Evolutionary conservation across 352 stramenopile species (phyloP), one percentile per base, ranked within the genome.

Genomic region (Globisporangium yorkense): DNA sequence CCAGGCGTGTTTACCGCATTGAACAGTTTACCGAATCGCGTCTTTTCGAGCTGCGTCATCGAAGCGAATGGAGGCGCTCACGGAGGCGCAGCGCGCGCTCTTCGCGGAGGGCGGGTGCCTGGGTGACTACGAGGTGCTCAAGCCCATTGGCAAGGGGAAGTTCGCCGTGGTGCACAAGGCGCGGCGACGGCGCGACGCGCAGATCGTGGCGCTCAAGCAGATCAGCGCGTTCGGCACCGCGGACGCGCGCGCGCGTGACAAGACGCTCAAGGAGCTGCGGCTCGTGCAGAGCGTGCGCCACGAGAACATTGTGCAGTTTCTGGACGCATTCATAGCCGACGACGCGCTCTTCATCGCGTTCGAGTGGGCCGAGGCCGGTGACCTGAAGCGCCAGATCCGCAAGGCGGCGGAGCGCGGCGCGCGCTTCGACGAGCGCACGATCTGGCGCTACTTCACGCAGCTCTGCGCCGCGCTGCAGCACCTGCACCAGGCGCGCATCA

Each of bases 381-480:
- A 98, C 59, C 65, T 98, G 4, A 98, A 98, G 74, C 72, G 91
- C 1, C 91, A 98, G 69, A 87, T 97, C 45, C 80, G 87, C 16
- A 97, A 97, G 51, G 92, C 93, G 18, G 83, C 89, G 59, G 88
- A 97, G 58, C 87, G 87, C 39, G 51, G 65, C 0, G 59, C 83
- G 52, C 74, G 86, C 35, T 97, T 98, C 44, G 88, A 97, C 58
- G 94, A 98, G 70, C 77, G 83, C 16, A 87, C 94, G 24, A 92
- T 98, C 54, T 98, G 92, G 94, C 91, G 89, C 24, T 98, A 97
- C 61, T 98, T 98, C 59, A 56, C 62, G 16, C 88, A 98, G 61
- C 87, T 98, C 51, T 90, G 72, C 48, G 74, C 77, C 2, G 94
- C 90, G 20, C 82, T 98, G 27, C 41, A 80, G 54, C 79, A 98